Evolutionary conservation across 805 yeast genomes (phyloP).

Genomic region (Lachancea fermentati): DNA sequence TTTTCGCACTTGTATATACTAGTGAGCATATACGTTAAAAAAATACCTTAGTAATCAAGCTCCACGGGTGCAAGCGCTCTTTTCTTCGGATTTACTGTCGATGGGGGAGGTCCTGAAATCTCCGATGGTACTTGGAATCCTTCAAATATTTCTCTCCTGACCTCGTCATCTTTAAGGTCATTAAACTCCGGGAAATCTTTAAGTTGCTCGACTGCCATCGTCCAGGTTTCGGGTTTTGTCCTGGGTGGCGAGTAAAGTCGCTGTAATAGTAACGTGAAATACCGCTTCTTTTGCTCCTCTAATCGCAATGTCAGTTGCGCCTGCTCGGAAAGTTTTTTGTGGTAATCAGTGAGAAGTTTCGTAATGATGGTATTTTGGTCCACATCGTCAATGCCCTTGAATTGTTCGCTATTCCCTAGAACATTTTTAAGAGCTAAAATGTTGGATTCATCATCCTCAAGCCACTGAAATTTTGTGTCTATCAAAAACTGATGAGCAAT

Average conservation of each 20-base stretch:
- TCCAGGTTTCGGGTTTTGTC: slow-evolving; percentile 34
- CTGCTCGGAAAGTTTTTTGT: slow-evolving; percentile 21
- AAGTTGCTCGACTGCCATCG: slow-evolving; percentile 29
- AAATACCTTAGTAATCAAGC: slow-evolving; percentile 28
- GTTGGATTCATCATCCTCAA: slow-evolving; percentile 16
- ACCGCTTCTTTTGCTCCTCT: slow-evolving; percentile 21
- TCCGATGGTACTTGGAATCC: slow-evolving; percentile 19
- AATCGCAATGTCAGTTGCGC: slow-evolving; percentile 14
- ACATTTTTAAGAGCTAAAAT: slow-evolving; percentile 12
- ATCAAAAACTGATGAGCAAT: slow-evolving; percentile 48
- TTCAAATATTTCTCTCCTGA: slow-evolving; percentile 31
- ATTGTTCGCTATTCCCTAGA: slow-evolving; percentile 18
- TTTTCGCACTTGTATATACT: not conserved
- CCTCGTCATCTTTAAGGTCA: slow-evolving; percentile 32
- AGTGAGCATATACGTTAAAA: not conserved
- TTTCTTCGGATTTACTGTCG: slow-evolving; percentile 19
- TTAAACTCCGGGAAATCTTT: slow-evolving; percentile 30
- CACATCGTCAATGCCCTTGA: slow-evolving; percentile 24
- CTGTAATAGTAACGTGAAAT: slow-evolving; percentile 22
- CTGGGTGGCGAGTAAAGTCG: slow-evolving; percentile 20
- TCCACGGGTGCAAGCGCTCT: slow-evolving; percentile 28
- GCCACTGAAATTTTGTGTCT: slow-evolving; percentile 29
- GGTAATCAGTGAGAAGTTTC: slow-evolving; percentile 23
- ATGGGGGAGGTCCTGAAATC: not conserved
- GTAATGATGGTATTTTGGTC: slow-evolving; percentile 28